Base-by-base conservation (phyloP, 148 eudicot species). In the Gaultheria prostrata region DNA sequence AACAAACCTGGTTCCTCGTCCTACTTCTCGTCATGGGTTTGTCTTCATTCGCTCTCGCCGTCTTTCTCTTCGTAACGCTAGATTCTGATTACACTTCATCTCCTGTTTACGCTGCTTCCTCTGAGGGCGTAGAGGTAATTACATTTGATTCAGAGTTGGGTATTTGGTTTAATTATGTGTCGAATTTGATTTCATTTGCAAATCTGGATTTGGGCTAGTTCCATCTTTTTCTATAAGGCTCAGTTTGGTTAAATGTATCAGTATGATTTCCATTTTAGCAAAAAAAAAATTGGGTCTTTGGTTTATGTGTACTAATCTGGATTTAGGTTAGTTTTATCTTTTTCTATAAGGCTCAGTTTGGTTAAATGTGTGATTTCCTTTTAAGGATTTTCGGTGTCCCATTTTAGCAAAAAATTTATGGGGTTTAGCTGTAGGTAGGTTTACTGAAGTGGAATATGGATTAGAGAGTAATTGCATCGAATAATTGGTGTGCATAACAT, bases 101-200 rank as follows among this genome's bases (percentile, higher is more conserved):
- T 54, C 88, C 92, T 1, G 94, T 85, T 32, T 83, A 78, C 54
- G 94, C 92, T 65, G 92, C 93, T 33, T 84, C 72, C 72, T 67
- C 91, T 8, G 92, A 92, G 82, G 94, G 94, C 82, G 94, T 92
- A 4, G 91, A 92, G 94, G 94, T 87, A 88, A 79, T 14, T 54
- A 12, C 54, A 33, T 53, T 15, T 9, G 35, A 30, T 78, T 28
- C 80, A 18, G 17, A 8, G 1, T 2, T 53, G 9, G 1, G 15
- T 77, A 13, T 12, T 32, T 76, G 21, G 8, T 76, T 14, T 14
- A 6, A 13, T 30, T 24, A 3, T 26, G 18, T 20, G 51, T 50
- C 1, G 53, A n/a, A 2, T 74, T 20, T 9, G 43, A 39, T 5
- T 39, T 39, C 43, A 39, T 39, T 35, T 39, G 43, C 43, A 3